A percentile compares a stretch with the other conserved stretches of the same genome.
Evolutionary conservation across 2,329 filamentous ascomycete genomes (phyloP).

Genomic region (Colletotrichum higginsianum): DNA sequence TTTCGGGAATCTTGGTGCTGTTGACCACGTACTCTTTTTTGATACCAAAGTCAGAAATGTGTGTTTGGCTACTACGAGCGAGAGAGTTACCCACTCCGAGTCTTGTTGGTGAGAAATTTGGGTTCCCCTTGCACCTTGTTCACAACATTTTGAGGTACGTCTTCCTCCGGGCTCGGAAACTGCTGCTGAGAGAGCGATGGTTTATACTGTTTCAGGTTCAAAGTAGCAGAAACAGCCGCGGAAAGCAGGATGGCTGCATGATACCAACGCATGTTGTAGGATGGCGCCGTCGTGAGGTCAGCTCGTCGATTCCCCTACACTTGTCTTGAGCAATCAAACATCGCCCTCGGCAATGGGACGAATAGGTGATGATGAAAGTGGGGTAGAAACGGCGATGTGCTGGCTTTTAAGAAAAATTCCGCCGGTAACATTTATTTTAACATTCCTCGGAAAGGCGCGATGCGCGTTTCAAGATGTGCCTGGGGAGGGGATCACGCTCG

Average conservation of each 20-base stretch:
- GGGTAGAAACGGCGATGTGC: background rate
- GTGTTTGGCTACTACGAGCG: accelerated
- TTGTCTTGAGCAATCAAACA: conserved; percentile 5
- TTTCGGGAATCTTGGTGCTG: conserved; percentile 75
- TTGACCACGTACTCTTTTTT: conserved; percentile 73
- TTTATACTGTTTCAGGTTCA: conserved; percentile 40
- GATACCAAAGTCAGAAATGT: conserved; percentile 2
- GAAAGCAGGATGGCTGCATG: conserved; percentile 10
- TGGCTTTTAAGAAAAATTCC: conserved; percentile 12
- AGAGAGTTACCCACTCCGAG: conserved; percentile 7
- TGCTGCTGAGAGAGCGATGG: conserved; percentile 7
- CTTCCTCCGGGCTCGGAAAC: conserved; percentile 4
- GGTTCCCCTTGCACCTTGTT: conserved; percentile 44
- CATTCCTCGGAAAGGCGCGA: conserved; percentile 32
- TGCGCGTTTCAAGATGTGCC: conserved; percentile 40
- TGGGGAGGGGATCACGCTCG: conserved; percentile 35
- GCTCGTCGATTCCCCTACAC: conserved; percentile 16
- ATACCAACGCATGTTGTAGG: conserved; percentile 31
- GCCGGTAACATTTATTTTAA: conserved; percentile 3
- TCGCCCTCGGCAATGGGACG: conserved; percentile 8
- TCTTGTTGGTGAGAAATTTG: conserved; percentile 45
- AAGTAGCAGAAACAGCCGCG: conserved; percentile 27
- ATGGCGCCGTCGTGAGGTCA: background rate
- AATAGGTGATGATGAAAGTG: too few relatives aligned
- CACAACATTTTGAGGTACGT: background rate